Base-by-base conservation (phyloP, 345 rosid species). In the Gossypium sturtianum region DNA sequence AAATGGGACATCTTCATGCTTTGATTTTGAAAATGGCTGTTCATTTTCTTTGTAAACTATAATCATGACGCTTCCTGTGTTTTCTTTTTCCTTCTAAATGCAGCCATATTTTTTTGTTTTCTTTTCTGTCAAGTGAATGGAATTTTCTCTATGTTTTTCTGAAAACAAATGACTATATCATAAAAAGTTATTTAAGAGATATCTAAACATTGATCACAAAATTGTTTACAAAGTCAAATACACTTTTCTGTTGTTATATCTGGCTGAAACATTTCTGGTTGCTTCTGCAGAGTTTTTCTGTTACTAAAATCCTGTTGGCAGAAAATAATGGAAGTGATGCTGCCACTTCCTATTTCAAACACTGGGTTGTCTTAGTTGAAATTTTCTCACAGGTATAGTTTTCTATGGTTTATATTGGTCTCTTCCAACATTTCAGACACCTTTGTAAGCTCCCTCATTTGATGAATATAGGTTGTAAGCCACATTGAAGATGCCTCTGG, bases 361-460 rank as follows among this genome's bases (percentile, higher is more conserved):
- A 95, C 77, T 93, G 99, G 98, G 90, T 94, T 85, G 87, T 85
- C 75, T 23, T 91, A 77, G 89, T 85, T 72, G 88, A 95, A 79
- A 88, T 90, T 58, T 95, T 88, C 84, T 80, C 90, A 41, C 92
- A 90, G 99, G 99, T 95, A 71, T 71, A 76, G 77, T 60, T 60
- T 63, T 54, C 62, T 49, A 12, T 34, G 17, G n/a, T 29, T 12
- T 62, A 19, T 73, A 43, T 75, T 75, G 23, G 22, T 75, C 74
- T 75, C 66, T 61, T 15, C 45, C 45, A 59, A 27, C 1, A 60
- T 22, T 20, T 10, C 44, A 47, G 59, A 20, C 29, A 22, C 75
- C 58, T 45, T 38, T 41, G 68, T 51, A 23, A 75, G 60, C 70
- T 74, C 54, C 68, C 52, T 75, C 20, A 72, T 75, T 53, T 62